Evolutionary conservation across 1,284 basidiomycete genomes (phyloP), one percentile per base, ranked within the genome.

Genomic region (Puccinia triticina): DNA sequence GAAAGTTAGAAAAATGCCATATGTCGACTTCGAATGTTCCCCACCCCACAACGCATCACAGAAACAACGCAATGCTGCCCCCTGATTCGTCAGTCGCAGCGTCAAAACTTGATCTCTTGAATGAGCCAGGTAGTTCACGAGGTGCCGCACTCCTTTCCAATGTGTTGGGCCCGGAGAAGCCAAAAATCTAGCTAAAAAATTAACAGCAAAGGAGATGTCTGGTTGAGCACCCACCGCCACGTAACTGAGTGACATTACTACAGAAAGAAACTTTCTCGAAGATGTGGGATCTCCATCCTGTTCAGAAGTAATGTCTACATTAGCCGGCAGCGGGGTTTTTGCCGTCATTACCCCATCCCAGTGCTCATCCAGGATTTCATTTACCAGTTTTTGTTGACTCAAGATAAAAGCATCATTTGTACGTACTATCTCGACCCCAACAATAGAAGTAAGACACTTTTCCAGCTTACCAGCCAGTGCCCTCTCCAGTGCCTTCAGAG

Each of bases 141-240:
- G 43, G 29, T 79, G 64, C 0, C 23, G 23, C 1, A 79, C 10
- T 32, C 37, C 64, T 29, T 40, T 67, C 77, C 77, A 79, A 43
- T 79, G 48, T 1, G 7, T 1, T 0, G 26, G 11, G 8, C 53
- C 40, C 1, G 77, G 77, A 1, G 57, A 34, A 5, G 48, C 69
- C 14, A 46, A 26, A 53, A 55, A 59, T 2, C 50, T 1, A 7
- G 34, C n/a, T 10, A 80, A 66, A 29, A 48, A 14, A 16, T 80
- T 80, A 0, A 80, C 77, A 11, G 77, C 34, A 46, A 23, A 80
- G 14, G 21, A 23, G 23, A 79, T n/a, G n/a, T 69, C n/a, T 79
- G 77, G 66, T 29, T 32, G 1, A 8, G 61, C 71, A 1, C 4
- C 64, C 8, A 50, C 53, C 0, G 34, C 64, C 8, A 79, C 2